Evolutionary conservation across 768 basidiomycete species (phyloP).

Genomic region (Artomyces pyxidatus): DNA sequence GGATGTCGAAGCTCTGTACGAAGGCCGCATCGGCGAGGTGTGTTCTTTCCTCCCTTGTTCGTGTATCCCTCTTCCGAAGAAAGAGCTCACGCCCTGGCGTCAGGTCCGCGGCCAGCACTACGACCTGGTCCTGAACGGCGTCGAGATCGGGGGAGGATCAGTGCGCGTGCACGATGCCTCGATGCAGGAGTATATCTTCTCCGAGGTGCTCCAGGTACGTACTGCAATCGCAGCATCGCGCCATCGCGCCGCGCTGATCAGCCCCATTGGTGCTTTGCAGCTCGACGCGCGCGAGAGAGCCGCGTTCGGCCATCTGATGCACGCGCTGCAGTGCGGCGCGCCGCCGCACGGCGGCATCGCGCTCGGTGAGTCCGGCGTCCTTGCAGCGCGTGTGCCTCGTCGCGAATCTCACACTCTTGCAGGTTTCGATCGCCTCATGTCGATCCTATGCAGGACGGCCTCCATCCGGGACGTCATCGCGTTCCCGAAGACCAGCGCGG

Average conservation of each 20-base stretch:
- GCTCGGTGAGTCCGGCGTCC: constrained; percentile 45
- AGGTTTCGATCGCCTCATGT: constrained; percentile 93
- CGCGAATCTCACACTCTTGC: constrained; percentile 2
- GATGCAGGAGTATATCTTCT: constrained; percentile 82
- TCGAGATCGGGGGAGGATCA: constrained; percentile 90
- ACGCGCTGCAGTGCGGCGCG: constrained; percentile 83
- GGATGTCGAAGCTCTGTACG: constrained; percentile 71
- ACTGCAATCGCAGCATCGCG: no score
- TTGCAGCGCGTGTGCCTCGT: neutral
- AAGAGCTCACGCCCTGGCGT: neutral
- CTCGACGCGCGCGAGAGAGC: constrained; percentile 62
- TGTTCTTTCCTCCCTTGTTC: constrained; percentile 18
- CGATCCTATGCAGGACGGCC: constrained; percentile 78
- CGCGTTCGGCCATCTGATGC: constrained; percentile 77
- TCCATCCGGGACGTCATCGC: constrained; percentile 96
- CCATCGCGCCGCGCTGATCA: neutral
- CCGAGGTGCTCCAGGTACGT: constrained; percentile 64
- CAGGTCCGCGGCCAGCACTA: constrained; percentile 94
- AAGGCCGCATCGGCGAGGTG: constrained; percentile 52
- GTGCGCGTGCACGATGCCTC: constrained; percentile 85
- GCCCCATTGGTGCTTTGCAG: constrained; percentile 30
- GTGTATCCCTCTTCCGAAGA: neutral
- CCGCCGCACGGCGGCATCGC: constrained; percentile 96
- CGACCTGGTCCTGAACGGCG: constrained; percentile 89
- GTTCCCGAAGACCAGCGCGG: constrained; percentile 85